These are phyloP conservation scores for Ogataea allantospora DNA, from an alignment of 805 yeast species.

Conservation along the genomic window DNA sequence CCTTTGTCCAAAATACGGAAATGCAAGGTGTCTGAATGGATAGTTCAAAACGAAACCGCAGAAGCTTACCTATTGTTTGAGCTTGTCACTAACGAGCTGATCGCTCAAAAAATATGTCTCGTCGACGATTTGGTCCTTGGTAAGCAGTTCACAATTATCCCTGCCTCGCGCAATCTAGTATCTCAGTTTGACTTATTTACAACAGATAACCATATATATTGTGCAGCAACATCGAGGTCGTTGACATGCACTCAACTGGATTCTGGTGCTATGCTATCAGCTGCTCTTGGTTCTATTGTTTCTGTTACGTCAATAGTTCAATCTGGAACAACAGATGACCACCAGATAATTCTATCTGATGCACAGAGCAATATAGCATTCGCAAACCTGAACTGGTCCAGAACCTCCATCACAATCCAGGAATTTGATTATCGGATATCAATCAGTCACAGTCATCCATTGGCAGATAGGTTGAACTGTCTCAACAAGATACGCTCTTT, in stretches of 20 bases:
- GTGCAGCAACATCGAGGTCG: conserved; percentile 11
- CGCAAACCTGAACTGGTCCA: conserved; percentile 11
- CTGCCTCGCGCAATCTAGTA: conserved; percentile 8
- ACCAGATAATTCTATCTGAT: conserved; percentile 14
- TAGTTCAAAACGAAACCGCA: neutral
- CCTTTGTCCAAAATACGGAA: conserved; percentile 5
- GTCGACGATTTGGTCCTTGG: conserved; percentile 2
- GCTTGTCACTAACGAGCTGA: conserved; percentile 12
- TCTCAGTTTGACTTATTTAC: conserved; percentile 13
- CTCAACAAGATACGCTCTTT: conserved; percentile 12
- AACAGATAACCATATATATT: conserved; percentile 1
- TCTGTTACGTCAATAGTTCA: conserved; percentile 19
- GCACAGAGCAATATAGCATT: conserved; percentile 10
- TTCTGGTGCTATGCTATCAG: conserved; percentile 1
- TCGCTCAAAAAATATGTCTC: conserved; percentile 10
- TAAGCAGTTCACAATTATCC: conserved; percentile 2
- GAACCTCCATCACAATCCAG: neutral
- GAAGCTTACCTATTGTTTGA: conserved; percentile 12
- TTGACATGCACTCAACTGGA: conserved; percentile 4
- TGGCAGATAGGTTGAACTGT: conserved; percentile 14
- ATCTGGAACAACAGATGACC: conserved; percentile 2
- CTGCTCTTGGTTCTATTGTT: conserved; percentile 9
- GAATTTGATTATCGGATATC: conserved; percentile 13
- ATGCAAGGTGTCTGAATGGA: conserved; percentile 20
- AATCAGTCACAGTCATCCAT: conserved; percentile 9